These are phyloP conservation scores for Lyophyllum shimeji DNA, from an alignment of 768 basidiomycete species.

Conservation along the genomic window DNA sequence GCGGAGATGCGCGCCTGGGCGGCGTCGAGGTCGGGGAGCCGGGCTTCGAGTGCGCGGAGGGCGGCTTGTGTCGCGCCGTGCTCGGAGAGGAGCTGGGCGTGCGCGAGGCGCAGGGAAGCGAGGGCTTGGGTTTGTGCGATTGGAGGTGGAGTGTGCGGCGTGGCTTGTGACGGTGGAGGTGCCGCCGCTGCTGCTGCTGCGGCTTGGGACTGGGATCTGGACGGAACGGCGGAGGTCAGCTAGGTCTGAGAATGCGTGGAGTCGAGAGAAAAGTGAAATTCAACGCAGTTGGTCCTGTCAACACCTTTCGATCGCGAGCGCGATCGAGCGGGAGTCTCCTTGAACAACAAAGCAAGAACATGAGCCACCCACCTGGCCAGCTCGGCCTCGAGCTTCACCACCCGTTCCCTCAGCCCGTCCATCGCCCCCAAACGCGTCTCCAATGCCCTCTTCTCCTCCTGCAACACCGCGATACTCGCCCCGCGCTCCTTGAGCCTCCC, in stretches of 20 bases:
- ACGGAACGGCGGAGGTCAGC: background rate
- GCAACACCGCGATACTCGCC: slow-evolving; percentile 65
- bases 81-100: slow-evolving; percentile 67
- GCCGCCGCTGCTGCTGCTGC: background rate
- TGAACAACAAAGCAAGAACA: too few relatives aligned
- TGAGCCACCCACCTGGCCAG: slow-evolving; percentile 47
- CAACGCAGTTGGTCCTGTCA: too few relatives aligned
- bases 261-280: slow-evolving; percentile 10
- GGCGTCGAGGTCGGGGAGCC: slow-evolving; percentile 48
- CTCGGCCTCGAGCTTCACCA: slow-evolving; percentile 61
- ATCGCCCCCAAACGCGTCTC: slow-evolving; percentile 49
- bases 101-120: slow-evolving; percentile 56
- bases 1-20: slow-evolving; percentile 35
- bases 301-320: too few relatives aligned
- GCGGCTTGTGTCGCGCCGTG: slow-evolving; percentile 55
- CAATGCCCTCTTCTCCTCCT: slow-evolving; percentile 70
- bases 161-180: slow-evolving; percentile 28
- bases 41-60: slow-evolving; percentile 17
- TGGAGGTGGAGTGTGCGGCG: slow-evolving; percentile 36
- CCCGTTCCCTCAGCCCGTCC: slow-evolving; percentile 56
- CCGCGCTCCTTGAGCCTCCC: slow-evolving; percentile 51
- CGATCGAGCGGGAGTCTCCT: too few relatives aligned
- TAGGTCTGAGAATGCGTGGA: background rate
- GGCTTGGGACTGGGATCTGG: background rate
- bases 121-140: slow-evolving; percentile 58